Evolutionary conservation across 192 early-diverging fungal genomes (phyloP), one percentile per base, ranked within the genome.

Genomic region (Oehlia diaphana): DNA sequence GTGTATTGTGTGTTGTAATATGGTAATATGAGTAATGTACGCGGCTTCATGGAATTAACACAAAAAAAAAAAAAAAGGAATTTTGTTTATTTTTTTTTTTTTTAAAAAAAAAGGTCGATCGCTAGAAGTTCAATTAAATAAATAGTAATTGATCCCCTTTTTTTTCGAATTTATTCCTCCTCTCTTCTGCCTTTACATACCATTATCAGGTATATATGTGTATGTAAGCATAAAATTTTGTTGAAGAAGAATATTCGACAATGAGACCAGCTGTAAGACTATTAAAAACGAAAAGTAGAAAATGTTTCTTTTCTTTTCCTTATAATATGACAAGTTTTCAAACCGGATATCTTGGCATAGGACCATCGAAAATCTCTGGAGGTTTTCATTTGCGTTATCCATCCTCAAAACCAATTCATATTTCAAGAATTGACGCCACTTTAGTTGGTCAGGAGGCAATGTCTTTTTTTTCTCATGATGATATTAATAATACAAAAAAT

Each of bases 301-400:
- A 66, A 66, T 66, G 64, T 66, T 66, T 66, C 64, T 66, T 66
- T 31, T 66, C 64, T 28, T 66, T 33, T 14, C 64, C 64, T 14
- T 31, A 26, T 31, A 66, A 66, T 28, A 31, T 26, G 23, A 66
- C 64, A 14, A 28, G 2, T 5, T 66, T 66, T 28, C 64, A 66
- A 66, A 66, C 64, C 4, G 64, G 64, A 5, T 66, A 66, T 21
- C 64, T 66, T 31, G 64, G 64, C 4, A 66, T 66, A 26, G 64
- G 64, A 33, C 64, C 64, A n/a, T 66, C 64, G 13, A 66, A 33
- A 66, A 31, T 66, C 31, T 66, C 64, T 14, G 64, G 64, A 28
- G 13, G 64, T 33, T 66, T 66, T 31, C 64, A 66, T 16, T 31
- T 66, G 14, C 64, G 64, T 66, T 66, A 66, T 31, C 64, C 64